phyloP scores from a whole-genome alignment of 768 basidiomycete species.

The Cystobasidium onofrii region DNA sequence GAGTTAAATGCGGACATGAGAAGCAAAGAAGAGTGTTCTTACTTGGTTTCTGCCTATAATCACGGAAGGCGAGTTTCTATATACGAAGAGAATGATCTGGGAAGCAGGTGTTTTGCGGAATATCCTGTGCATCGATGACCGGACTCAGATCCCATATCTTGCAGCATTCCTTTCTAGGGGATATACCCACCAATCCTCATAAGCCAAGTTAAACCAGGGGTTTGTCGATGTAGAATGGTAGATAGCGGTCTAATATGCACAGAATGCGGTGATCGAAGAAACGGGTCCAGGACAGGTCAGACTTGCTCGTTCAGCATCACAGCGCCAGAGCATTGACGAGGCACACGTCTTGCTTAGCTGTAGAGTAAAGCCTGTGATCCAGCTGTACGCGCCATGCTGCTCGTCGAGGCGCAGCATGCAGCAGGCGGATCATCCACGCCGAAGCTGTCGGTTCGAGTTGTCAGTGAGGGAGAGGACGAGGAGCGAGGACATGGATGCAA shows the following conservation, averaged over 20 bases:
- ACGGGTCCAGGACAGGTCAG: neutral
- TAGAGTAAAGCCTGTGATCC: neutral
- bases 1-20: too few relatives aligned
- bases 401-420: neutral
- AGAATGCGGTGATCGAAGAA: neutral
- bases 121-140: constrained; percentile 52
- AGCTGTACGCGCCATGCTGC: constrained; percentile 1
- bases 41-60: constrained; percentile 82
- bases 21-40: too few relatives aligned
- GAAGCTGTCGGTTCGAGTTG: neutral
- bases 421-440: constrained; percentile 10
- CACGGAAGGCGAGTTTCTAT: constrained; percentile 78
- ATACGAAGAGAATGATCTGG: constrained; percentile 70
- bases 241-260: constrained; percentile 33
- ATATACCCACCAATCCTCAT: constrained; percentile 73
- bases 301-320: neutral
- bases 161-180: too few relatives aligned
- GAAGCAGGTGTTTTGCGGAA: constrained; percentile 65
- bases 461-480: neutral
- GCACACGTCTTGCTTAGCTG: neutral
- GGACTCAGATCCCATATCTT: too few relatives aligned
- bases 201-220: constrained; percentile 80
- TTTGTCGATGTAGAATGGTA: constrained; percentile 64
- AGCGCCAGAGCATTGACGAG: neutral
- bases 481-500: neutral